Base-by-base conservation (phyloP, 495 filamentous ascomycete species). In the Neurospora sp. region DNA sequence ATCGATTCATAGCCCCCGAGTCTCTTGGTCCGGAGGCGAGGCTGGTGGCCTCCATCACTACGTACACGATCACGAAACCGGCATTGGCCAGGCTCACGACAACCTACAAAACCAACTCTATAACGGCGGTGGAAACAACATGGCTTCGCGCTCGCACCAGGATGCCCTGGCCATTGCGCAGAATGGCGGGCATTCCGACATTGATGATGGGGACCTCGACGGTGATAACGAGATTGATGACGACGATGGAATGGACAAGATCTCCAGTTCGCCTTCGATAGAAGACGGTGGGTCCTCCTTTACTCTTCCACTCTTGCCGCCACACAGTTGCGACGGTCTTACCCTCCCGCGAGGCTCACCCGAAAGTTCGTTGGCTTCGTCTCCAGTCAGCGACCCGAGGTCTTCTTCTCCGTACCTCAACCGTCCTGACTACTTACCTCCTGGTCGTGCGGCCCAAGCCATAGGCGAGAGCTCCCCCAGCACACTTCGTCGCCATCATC, bases 261-360 rank as follows among this genome's bases (percentile, higher is more conserved):
- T 99, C 68, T 97, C 94, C 69, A 98, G 94, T 81, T 97, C 94
- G 75, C 96, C 96, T 74, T 98, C 94, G 71, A 99, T 99, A 81
- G 93, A 96, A 82, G 96, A 99, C 88, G 96, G 96, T 99, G 88
- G 85, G 94, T 94, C 75, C 77, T 73, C 72, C 73, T 77, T 53
- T 70, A 68, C 59, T 72, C 77, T 80, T 77, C 76, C 77, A 70
- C 74, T 69, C 73, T 68, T 74, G 68, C 83, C 81, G 80, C 82
- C 84, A 65, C 53, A 65, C 69, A 74, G 74, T 74, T 79, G 82
- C 74, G 78, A 75, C 77, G 81, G 80, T 73, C 83, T 83, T 77
- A 76, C 82, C 76, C 76, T 76, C 73, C 77, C 80, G 75, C 69
- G 82, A 77, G 69, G 76, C 38, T 38, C 73, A 72, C 72, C 72